Conservation (phyloP, 2,329 filamentous ascomycete species). For the Ampelomyces quisqualis region DNA sequence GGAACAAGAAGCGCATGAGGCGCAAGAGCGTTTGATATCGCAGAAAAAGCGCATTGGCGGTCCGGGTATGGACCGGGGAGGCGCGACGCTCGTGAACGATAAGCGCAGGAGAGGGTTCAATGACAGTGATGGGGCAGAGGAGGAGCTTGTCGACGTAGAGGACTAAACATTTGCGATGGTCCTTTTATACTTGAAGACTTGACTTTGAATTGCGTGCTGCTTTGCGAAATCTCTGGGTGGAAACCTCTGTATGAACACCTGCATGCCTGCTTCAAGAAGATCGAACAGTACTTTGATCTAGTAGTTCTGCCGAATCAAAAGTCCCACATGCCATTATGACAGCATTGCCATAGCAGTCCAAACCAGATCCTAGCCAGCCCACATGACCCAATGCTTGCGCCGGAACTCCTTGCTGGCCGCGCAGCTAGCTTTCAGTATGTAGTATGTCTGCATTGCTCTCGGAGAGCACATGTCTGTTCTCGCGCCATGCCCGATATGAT, state of each 20-base stretch:
- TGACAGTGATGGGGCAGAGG: constrained; percentile 54
- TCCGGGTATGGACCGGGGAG: constrained; percentile 54
- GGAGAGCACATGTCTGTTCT: too few species aligned
- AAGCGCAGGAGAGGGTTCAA: constrained; percentile 53
- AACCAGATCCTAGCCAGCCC: background rate
- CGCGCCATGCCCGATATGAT: too few species aligned
- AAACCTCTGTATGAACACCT: background rate
- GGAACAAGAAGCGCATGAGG: constrained; percentile 50
- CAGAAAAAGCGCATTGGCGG: constrained; percentile 56
- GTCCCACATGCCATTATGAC: background rate
- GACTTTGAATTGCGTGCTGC: background rate
- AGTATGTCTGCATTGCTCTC: background rate
- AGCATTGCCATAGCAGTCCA: background rate
- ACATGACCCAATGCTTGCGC: constrained; percentile 1
- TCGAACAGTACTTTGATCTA: background rate
- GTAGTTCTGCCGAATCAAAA: background rate
- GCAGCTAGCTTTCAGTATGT: background rate
- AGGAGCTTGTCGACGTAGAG: constrained; percentile 42
- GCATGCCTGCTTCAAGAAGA: background rate
- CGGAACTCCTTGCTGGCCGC: constrained; percentile 8
- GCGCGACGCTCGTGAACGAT: constrained; percentile 55
- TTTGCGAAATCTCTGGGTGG: too few species aligned
- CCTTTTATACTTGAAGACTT: background rate
- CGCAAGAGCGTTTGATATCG: constrained; percentile 49
- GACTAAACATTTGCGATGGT: constrained; percentile 10